Evolutionary conservation across 257 asterid genomes (phyloP), one percentile per base, ranked within the genome.

Genomic region (Ilex aquifolium): DNA sequence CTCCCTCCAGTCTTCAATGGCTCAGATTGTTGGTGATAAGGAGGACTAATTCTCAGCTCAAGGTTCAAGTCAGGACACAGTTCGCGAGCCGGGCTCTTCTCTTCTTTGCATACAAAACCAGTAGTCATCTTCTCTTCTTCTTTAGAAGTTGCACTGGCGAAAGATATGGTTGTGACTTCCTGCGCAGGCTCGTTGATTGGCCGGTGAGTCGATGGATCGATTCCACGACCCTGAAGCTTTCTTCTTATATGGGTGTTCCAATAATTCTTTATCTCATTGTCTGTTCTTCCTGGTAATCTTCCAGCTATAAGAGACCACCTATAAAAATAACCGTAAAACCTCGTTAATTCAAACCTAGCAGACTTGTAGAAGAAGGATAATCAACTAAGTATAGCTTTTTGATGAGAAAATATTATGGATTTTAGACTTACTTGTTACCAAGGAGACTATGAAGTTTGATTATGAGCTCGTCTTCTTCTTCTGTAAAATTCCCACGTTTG

Each of bases 301-400:
- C 96, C 98, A 0, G 98, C 98, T 63, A 91, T 91, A 12, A 91
- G 80, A 12, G 98, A 91, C 98, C 98, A 91, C 62, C 98, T 91
- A 31, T 4, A 39, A 36, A 57, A 10, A 5, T 44, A 16, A 50
- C 13, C 16, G 6, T 40, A 30, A 36, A 5, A 32, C 52, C 53
- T 13, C 21, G 15, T 6, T 5, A 6, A 42, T 7, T 42, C 48
- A 42, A 42, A 42, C 27, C 27, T 21, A 21, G 27, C 27, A 21
- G 27, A 21, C 27, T 21, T 21, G 27, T 21, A 21, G 27, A 21
- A 21, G 27, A 21, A 21, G 27, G 27, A 21, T 21, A 21, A 21
- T 21, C 27, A 21, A 21, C 27, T 21, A 21, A 21, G 27, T 21
- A 21, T 21, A 21, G 27, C 27, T 21, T 21, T 21, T 21, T 21